These are phyloP conservation scores for Codiaeum variegatum DNA, from an alignment of 441 rosid genomes.

Conservation along the genomic window DNA sequence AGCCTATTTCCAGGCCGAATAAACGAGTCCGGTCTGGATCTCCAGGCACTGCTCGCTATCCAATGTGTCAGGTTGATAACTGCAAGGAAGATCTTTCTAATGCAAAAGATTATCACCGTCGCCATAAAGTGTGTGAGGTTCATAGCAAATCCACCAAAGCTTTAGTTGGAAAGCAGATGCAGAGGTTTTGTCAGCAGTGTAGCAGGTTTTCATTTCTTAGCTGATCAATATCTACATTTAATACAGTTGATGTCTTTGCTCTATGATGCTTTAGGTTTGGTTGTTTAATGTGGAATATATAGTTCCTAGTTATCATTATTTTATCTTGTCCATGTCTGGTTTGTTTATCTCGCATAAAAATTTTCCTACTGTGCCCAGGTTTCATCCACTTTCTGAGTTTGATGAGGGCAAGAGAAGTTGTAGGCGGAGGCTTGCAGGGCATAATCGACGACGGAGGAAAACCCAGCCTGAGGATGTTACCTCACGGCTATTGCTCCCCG, in stretches of 20 bases:
- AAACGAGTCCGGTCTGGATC: constrained; percentile 77
- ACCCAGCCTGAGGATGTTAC: constrained; percentile 66
- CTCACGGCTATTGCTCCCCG: constrained; percentile 43
- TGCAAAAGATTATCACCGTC: constrained; percentile 86
- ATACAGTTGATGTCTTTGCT: background rate
- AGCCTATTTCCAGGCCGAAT: constrained; percentile 48
- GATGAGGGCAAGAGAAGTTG: constrained; percentile 60
- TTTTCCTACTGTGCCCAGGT: constrained; percentile 28
- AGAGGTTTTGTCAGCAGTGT: constrained; percentile 96
- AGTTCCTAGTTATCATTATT: background rate
- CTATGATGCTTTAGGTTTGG: background rate
- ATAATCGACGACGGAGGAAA: constrained; percentile 57
- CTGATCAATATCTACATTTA: background rate
- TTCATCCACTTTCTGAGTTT: constrained; percentile 50
- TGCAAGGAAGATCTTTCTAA: constrained; percentile 72
- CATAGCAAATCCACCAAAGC: constrained; percentile 84
- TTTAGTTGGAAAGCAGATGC: constrained; percentile 80
- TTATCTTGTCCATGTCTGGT: background rate
- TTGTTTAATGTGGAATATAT: background rate
- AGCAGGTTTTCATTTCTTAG: constrained; percentile 55
- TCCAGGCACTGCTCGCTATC: constrained; percentile 55
- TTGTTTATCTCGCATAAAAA: background rate
- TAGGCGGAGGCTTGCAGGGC: constrained; percentile 55
- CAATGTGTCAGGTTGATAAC: constrained; percentile 82
- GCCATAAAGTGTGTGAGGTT: constrained; percentile 82